Percentiles rank a stretch among this genome's conserved stretches.
These are phyloP conservation scores for Acorus calamus DNA, from an alignment of 106 monocot species.

Conservation along the genomic window DNA sequence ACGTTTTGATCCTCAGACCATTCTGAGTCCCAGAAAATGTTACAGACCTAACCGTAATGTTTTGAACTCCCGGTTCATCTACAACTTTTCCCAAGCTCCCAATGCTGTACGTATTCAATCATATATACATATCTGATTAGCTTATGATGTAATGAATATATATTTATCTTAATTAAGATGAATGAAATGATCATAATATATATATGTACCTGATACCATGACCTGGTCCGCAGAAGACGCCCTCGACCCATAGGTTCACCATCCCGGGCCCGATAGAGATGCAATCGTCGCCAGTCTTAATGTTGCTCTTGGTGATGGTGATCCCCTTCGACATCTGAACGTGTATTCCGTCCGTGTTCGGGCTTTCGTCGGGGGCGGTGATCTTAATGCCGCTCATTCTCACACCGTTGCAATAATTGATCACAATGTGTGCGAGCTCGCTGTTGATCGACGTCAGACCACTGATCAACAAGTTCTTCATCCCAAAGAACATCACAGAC, in stretches of 20 bases:
- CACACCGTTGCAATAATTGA: conserved; percentile 17
- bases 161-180: not conserved
- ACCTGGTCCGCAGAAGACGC: conserved; percentile 29
- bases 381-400: conserved; percentile 10
- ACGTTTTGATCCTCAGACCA: conserved; percentile 37
- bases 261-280: conserved; percentile 33
- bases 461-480: conserved; percentile 17
- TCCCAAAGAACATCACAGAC: conserved; percentile 16
- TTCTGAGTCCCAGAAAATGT: conserved; percentile 27
- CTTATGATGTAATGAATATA: not conserved
- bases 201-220: conserved; percentile 32
- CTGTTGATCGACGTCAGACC: conserved; percentile 26
- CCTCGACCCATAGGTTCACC: conserved; percentile 24
- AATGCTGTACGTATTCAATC: conserved; percentile 9
- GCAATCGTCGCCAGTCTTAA: conserved; percentile 49
- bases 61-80: conserved; percentile 22
- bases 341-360: conserved; percentile 55
- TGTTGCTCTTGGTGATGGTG: conserved; percentile 10
- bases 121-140: not conserved
- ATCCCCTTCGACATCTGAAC: conserved; percentile 20
- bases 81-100: conserved; percentile 23
- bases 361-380: conserved; percentile 29
- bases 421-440: conserved; percentile 26
- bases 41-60: conserved; percentile 18
- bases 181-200: not conserved